Evolutionary conservation across 805 yeast genomes (phyloP).

Genomic region (Teunomyces pallodes): DNA sequence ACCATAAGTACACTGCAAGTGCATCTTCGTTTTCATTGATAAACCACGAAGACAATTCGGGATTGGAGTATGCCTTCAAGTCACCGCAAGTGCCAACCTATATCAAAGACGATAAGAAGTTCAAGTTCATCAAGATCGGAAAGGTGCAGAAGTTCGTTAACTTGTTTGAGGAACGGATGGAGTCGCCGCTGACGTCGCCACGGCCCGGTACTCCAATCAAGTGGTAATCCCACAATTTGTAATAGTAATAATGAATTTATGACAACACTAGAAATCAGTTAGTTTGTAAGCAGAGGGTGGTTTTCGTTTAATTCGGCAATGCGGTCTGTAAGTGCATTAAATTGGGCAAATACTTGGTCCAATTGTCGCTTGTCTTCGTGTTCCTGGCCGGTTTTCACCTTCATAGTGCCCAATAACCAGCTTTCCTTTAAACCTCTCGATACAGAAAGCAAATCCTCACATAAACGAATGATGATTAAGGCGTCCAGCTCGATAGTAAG

Average conservation of each 20-base stretch:
- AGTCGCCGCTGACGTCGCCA: not conserved
- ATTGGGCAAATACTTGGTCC: slow-evolving; percentile 30
- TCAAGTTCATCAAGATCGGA: slow-evolving; percentile 44
- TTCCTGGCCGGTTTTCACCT: slow-evolving; percentile 22
- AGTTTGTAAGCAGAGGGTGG: not conserved
- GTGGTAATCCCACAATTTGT: not conserved
- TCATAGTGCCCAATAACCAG: slow-evolving; percentile 57
- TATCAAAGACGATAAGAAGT: slow-evolving; percentile 41
- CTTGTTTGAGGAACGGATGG: slow-evolving; percentile 37
- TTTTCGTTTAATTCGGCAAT: slow-evolving; percentile 17
- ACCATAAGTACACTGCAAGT: slow-evolving; percentile 16
- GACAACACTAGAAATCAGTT: not conserved
- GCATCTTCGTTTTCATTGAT: slow-evolving; percentile 22
- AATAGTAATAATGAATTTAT: slow-evolving; percentile 1
- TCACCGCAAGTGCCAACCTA: slow-evolving; percentile 31
- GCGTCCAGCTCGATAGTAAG: slow-evolving; percentile 55
- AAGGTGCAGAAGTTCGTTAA: slow-evolving; percentile 45
- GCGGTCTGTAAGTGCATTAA: slow-evolving; percentile 32
- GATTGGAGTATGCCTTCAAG: slow-evolving; percentile 30
- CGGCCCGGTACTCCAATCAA: slow-evolving; percentile 5
- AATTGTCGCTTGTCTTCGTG: slow-evolving; percentile 15
- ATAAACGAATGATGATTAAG: slow-evolving; percentile 46
- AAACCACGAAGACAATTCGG: slow-evolving; percentile 25
- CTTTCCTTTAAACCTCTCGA: slow-evolving; percentile 51
- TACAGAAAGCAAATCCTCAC: slow-evolving; percentile 51